These are phyloP conservation scores for Solanum hybrid DNA, from an alignment of 305 asterid genomes.

Conservation along the genomic window DNA sequence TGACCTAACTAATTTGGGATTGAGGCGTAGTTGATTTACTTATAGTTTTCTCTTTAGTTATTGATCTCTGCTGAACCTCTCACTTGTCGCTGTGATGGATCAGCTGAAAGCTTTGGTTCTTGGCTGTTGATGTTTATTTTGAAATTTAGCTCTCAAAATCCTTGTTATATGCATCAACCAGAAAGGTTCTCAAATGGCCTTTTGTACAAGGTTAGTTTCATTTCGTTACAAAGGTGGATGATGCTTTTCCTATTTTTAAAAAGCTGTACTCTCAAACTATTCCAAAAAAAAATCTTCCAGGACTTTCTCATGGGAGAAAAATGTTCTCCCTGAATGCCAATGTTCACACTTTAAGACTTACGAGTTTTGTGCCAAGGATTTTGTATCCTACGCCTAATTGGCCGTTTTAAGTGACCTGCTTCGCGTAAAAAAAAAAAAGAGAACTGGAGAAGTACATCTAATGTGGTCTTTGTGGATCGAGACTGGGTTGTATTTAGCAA, in stretches of 20 bases:
- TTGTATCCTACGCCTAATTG: background rate
- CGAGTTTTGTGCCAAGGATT: background rate
- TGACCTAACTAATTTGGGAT: background rate
- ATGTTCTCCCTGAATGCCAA: too few relatives aligned
- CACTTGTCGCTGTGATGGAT: background rate
- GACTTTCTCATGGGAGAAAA: constrained; percentile 30
- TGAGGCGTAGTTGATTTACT: background rate
- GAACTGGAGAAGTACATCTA: background rate
- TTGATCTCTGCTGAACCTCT: background rate
- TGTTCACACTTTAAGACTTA: background rate
- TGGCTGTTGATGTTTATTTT: background rate
- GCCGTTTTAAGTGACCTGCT: background rate
- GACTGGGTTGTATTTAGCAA: background rate
- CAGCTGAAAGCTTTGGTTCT: background rate
- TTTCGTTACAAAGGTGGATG: constrained; percentile 56
- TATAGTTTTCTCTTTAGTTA: background rate
- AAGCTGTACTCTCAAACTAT: constrained; percentile 70
- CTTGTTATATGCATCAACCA: constrained; percentile 26
- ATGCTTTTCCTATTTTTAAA: constrained; percentile 53
- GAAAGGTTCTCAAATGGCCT: constrained; percentile 59
- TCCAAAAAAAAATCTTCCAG: constrained; percentile 11
- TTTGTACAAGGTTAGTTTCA: constrained; percentile 64
- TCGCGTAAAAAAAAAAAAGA: background rate
- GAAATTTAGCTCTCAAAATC: background rate
- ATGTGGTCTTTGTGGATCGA: background rate